Percentiles rank a stretch among this genome's conserved stretches.
phyloP scores from a whole-genome alignment of 345 rosid genomes.

The Conringia planisiliqua region DNA sequence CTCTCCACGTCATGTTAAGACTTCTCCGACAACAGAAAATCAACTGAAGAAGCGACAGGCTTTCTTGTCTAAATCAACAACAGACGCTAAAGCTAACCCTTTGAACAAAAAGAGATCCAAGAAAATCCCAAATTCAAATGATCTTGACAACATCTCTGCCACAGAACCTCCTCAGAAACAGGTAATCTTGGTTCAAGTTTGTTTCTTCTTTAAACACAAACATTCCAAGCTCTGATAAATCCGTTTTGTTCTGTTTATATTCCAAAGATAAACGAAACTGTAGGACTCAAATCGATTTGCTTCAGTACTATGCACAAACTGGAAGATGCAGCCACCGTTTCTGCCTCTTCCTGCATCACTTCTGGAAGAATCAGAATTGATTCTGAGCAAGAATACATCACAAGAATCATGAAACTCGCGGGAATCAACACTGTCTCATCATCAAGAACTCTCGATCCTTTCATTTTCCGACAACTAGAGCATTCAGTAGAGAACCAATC shows the following conservation, averaged over 20 bases:
- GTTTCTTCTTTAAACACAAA: background rate
- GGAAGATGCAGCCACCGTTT: slow-evolving; percentile 24
- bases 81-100: slow-evolving; percentile 27
- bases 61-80: slow-evolving; percentile 41
- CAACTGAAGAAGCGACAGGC: slow-evolving; percentile 53
- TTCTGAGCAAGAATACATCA: slow-evolving; percentile 48
- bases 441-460: slow-evolving; percentile 36
- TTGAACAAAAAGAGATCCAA: slow-evolving; percentile 53
- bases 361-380: background rate
- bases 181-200: slow-evolving; percentile 32
- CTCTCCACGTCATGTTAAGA: slow-evolving; percentile 32
- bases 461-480: slow-evolving; percentile 52
- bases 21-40: slow-evolving; percentile 39
- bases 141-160: slow-evolving; percentile 22
- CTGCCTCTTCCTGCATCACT: slow-evolving; percentile 3
- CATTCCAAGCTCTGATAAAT: background rate
- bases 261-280: slow-evolving; percentile 9
- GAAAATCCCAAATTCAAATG: background rate
- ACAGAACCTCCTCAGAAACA: slow-evolving; percentile 46
- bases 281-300: slow-evolving; percentile 35
- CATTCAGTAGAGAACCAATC: background rate
- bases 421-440: slow-evolving; percentile 38
- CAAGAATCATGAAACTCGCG: slow-evolving; percentile 39
- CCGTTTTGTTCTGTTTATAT: background rate
- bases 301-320: slow-evolving; percentile 36